Evolutionary conservation across 2,329 filamentous ascomycete genomes (phyloP), one percentile per base, ranked within the genome.

Genomic region (Lizonia empirigonia): DNA sequence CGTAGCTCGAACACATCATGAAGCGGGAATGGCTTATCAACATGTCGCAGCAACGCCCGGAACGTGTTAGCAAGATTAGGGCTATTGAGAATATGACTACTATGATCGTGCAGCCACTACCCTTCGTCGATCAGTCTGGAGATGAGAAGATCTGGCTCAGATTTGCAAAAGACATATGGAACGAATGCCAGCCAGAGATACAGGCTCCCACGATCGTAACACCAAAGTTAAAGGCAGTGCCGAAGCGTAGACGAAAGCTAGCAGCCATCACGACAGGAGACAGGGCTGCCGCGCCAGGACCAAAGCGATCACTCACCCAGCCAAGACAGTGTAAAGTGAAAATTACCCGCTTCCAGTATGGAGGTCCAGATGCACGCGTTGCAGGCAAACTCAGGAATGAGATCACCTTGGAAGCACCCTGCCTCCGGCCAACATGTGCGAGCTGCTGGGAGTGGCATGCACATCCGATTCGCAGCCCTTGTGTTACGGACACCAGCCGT

Each of bases 291-390:
- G 6, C 32, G 5, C 32, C 15, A 7, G 4, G 7, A 3, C n/a
- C 19, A 7, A 30, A 45, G 12, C 20, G 20, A 7, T 40, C 35
- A 5, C 30, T 37, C 8, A 6, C 2, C n/a, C 9, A 19, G 13
- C 41, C 3, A 41, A 33, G 23, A 8, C 39, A 48, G 5, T 66
- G 62, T 52, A 61, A 64, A 15, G 36, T 49, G 22, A 57, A 49
- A 15, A 29, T 63, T 5, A 52, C 29, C 4, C 34, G 29, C 3
- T 66, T 66, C 34, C 55, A 63, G 2, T 53, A 59, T 39, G 62
- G 62, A 33, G 63, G 63, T 13, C 44, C 49, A 2, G 30, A 39
- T 5, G 6, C 44, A 44, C 8, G 44, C 20, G 18, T 34, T 0
- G 8, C 47, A 36, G 63, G 60, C 3, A 12, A 35, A 3, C 36